These are phyloP conservation scores for Trichoderma atrobrunneum DNA, from an alignment of 2,329 filamentous ascomycete genomes.

Conservation along the genomic window DNA sequence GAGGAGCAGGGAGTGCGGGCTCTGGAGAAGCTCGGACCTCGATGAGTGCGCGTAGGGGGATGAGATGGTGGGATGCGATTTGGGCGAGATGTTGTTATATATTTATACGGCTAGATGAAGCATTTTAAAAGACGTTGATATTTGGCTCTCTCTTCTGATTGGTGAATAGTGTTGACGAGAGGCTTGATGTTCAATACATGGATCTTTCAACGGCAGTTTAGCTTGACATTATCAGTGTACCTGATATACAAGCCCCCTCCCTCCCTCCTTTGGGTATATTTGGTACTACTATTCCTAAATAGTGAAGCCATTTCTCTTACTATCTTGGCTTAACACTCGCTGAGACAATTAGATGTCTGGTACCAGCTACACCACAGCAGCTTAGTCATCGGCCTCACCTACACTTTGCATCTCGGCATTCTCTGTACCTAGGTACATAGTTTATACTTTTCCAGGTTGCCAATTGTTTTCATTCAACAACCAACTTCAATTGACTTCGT, in stretches of 20 bases:
- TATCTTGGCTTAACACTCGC: background rate
- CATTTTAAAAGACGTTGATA: constrained; percentile 10
- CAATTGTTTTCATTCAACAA: background rate
- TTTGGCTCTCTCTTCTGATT: background rate
- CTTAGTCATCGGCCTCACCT: background rate
- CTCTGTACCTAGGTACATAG: no score
- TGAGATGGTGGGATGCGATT: background rate
- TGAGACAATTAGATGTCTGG: background rate
- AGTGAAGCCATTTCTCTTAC: background rate
- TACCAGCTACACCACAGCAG: background rate
- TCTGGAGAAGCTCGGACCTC: constrained; percentile 88
- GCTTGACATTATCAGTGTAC: background rate
- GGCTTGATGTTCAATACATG: background rate
- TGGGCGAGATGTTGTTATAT: background rate
- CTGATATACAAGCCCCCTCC: background rate
- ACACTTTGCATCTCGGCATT: background rate
- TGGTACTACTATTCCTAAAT: background rate
- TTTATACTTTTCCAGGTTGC: background rate
- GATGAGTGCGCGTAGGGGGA: constrained; percentile 47
- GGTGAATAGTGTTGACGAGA: background rate
- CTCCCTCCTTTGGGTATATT: background rate
- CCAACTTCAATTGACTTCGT: background rate
- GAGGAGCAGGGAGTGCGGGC: constrained; percentile 82
- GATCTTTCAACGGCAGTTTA: background rate
- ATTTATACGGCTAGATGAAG: constrained; percentile 15